phyloP scores from a whole-genome alignment of 2,329 filamentous ascomycete species.

The Neofusicoccum parvum region DNA sequence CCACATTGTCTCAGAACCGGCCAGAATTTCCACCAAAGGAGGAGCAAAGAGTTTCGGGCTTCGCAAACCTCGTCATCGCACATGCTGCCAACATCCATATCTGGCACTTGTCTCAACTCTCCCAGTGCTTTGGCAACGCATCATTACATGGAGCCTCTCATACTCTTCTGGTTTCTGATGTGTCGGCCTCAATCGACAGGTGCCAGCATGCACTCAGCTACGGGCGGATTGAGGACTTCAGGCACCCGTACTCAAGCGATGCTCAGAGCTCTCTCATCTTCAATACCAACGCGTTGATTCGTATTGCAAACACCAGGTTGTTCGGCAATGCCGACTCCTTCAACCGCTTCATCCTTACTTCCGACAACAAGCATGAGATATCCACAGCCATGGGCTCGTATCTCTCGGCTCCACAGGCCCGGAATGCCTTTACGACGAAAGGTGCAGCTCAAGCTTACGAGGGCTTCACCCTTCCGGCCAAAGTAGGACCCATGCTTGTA shows the following conservation, averaged over 20 bases:
- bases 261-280: conserved; percentile 37
- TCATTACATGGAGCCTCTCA: neutral
- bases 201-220: conserved; percentile 28
- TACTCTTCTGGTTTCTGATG: neutral
- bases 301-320: conserved; percentile 35
- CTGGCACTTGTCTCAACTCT: conserved; percentile 37
- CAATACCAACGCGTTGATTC: conserved; percentile 37
- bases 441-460: conserved; percentile 33
- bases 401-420: conserved; percentile 28
- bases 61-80: conserved; percentile 36
- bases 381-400: conserved; percentile 29
- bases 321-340: conserved; percentile 31
- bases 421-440: conserved; percentile 29
- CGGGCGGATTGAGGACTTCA: conserved; percentile 19
- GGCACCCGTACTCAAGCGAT: conserved; percentile 25
- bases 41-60: conserved; percentile 24
- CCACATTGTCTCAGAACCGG: conserved; percentile 29
- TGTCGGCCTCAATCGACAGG: conserved; percentile 30
- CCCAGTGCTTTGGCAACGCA: conserved; percentile 29
- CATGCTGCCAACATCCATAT: conserved; percentile 41
- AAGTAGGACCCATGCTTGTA: conserved; percentile 31
- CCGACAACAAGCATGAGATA: conserved; percentile 31
- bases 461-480: conserved; percentile 32
- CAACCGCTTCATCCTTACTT: conserved; percentile 33
- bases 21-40: neutral